Evolutionary conservation across 768 basidiomycete genomes (phyloP), one percentile per base, ranked within the genome.

Genomic region (Pisolithus microcarpus): DNA sequence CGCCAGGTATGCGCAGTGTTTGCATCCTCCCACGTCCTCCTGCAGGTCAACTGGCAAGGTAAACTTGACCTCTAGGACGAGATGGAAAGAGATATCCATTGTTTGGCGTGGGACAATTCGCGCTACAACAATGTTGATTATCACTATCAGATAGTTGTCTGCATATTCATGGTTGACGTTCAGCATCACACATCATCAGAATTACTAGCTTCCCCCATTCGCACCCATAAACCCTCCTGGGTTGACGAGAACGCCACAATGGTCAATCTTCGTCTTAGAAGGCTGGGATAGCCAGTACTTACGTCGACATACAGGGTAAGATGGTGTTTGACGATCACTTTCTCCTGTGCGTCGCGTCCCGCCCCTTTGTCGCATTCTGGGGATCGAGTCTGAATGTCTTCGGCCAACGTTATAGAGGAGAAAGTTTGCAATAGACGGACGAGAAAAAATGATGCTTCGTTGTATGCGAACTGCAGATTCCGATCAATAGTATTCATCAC

Each of bases 371-470:
- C 63, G 79, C 80, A 81, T 15, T 65, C 64, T 1, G 63, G 53
- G 2, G 80, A 73, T 23, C 63, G 65, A 1, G 72, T 69, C 6
- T 78, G 78, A 0, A 73, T 73, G 15, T 76, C 73, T 5, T 61
- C 63, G 1, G 72, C 76, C 19, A 81, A 69, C 2, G 64, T 57
- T 38, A 85, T 64, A 2, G 60, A 58, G 3, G 72, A 72, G 63
- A 82, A 82, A 7, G 62, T 61, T 59, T 86, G 84, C 6, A 85
- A 62, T 7, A 86, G 66, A 9, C 79, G 75, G 43, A 80, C 71
- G 40, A 86, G 72, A 65, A 84, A 75, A 64, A 80, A 85, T 1
- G 82, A 83, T 2, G 73, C 65, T 58, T 84, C 81, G 53, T 83
- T 73, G 63, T 85, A 85, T 5, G 84, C 83, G 57, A 84, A 84